Evolutionary conservation across 257 asterid genomes (phyloP), one percentile per base, ranked within the genome.

Genomic region (Fraxinus pennsylvanica): DNA sequence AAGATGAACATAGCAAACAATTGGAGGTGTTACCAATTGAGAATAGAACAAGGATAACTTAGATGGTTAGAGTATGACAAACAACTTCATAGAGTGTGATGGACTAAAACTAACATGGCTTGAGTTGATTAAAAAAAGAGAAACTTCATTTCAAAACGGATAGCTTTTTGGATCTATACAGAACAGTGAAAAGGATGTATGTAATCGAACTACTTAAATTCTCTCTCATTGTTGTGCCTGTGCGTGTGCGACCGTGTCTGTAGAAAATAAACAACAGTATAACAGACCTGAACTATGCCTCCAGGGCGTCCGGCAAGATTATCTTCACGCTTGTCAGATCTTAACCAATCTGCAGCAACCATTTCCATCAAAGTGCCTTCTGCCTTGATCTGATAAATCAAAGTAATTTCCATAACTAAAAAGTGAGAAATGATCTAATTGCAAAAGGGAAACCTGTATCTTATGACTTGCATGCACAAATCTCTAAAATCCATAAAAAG

Each of bases 291-390:
- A 82, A 93, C 97, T 63, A 93, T 90, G 91, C 96, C 82, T 72
- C 91, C 92, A 3, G 82, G 77, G n/a, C 94, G 92, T 76, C 91
- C 86, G 9, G 91, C 90, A 73, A 93, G 90, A 86, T 93, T 85
- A 59, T 89, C 97, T 88, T 94, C 96, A 29, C 92, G 95, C 76
- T 82, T 86, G 72, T 86, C 85, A 9, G 97, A 94, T 80, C 84
- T 89, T 75, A 94, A 81, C 96, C 97, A 94, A 77, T 94, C 98
- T 8, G 96, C 98, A 76, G 83, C 98, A 70, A 92, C 92, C 89
- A 94, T 74, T 79, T 89, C 86, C 92, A 91, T 84, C 88, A 90
- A 81, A 59, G 91, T 87, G 78, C 85, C 85, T 78, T 86, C 89
- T 39, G 97, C 94, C 85, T 87, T 89, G 70, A 92, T 82, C 97